Percentiles rank a stretch among this genome's conserved stretches.
These are phyloP conservation scores for Silybum marianum DNA, from an alignment of 129 eudicot species.

Conservation along the genomic window DNA sequence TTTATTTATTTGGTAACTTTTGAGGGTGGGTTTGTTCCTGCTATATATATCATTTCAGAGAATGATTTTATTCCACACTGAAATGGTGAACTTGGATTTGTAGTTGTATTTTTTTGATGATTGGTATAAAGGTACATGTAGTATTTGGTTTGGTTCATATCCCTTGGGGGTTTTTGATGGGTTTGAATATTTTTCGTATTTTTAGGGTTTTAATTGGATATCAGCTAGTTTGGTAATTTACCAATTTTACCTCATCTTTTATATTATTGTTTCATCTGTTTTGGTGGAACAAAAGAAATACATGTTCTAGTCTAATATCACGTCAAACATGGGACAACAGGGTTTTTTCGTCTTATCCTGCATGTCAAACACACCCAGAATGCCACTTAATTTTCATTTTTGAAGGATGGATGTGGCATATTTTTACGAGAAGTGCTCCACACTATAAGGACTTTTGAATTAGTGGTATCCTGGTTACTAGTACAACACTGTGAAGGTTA, in stretches of 20 bases:
- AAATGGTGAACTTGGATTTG: neutral
- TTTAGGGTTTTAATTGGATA: neutral
- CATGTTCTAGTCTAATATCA: too few relatives aligned
- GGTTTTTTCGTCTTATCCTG: too few relatives aligned
- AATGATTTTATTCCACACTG: neutral
- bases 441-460: too few relatives aligned
- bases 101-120: neutral
- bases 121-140: neutral
- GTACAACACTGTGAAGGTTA: too few relatives aligned
- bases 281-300: too few relatives aligned
- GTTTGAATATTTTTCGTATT: neutral
- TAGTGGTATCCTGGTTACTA: too few relatives aligned
- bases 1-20: slow-evolving; percentile 19
- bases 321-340: too few relatives aligned
- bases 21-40: neutral
- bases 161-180: neutral
- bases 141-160: neutral
- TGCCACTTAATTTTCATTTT: too few relatives aligned
- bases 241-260: too few relatives aligned
- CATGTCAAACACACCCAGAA: too few relatives aligned
- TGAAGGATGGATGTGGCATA: too few relatives aligned
- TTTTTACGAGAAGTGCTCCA: too few relatives aligned
- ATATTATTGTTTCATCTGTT: neutral
- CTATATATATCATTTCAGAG: neutral
- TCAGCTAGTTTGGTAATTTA: neutral